These are phyloP conservation scores for Hyphopichia pseudoburtonii DNA, from an alignment of 1,139 yeast genomes.

Conservation along the genomic window DNA sequence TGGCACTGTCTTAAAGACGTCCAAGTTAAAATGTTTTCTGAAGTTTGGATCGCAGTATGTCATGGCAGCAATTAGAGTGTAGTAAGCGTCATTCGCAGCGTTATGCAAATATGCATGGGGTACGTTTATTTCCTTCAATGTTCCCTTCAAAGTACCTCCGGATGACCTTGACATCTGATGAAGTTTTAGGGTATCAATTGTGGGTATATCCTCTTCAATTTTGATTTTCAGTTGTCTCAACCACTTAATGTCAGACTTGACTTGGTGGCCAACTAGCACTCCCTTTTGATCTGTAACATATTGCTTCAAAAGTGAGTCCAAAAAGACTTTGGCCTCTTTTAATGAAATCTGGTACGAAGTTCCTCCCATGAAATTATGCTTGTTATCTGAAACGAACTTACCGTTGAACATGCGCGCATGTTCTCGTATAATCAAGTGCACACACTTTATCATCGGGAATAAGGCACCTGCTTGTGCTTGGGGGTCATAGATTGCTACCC, in stretches of 20 bases:
- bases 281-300: slow-evolving; percentile 30
- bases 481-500: slow-evolving; percentile 68
- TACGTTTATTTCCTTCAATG: slow-evolving; percentile 51
- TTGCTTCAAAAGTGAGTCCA: slow-evolving; percentile 43
- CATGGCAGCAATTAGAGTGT: slow-evolving; percentile 58
- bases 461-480: slow-evolving; percentile 34
- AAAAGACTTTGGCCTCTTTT: slow-evolving; percentile 33
- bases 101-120: slow-evolving; percentile 74
- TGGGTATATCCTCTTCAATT: slow-evolving; percentile 31
- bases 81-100: slow-evolving; percentile 83
- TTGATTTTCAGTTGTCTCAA: slow-evolving; percentile 46
- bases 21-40: slow-evolving; percentile 17
- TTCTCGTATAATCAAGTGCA: slow-evolving; percentile 63
- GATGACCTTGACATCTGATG: slow-evolving; percentile 42
- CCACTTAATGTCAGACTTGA: slow-evolving; percentile 61
- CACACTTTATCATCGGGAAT: slow-evolving; percentile 47
- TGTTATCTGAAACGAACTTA: slow-evolving; percentile 63
- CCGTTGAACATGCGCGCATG: slow-evolving; percentile 47
- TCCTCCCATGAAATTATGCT: slow-evolving; percentile 59
- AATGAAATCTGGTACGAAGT: slow-evolving; percentile 44
- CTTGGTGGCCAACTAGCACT: slow-evolving; percentile 68
- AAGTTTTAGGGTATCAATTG: slow-evolving; percentile 56
- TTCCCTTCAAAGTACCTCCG: slow-evolving; percentile 52
- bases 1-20: slow-evolving; percentile 10
- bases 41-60: slow-evolving; percentile 53